A percentile compares a stretch with the other conserved stretches of the same genome.
Conservation (phyloP, 2,329 filamentous ascomycete genomes). For the Aureobasidium sp. region DNA sequence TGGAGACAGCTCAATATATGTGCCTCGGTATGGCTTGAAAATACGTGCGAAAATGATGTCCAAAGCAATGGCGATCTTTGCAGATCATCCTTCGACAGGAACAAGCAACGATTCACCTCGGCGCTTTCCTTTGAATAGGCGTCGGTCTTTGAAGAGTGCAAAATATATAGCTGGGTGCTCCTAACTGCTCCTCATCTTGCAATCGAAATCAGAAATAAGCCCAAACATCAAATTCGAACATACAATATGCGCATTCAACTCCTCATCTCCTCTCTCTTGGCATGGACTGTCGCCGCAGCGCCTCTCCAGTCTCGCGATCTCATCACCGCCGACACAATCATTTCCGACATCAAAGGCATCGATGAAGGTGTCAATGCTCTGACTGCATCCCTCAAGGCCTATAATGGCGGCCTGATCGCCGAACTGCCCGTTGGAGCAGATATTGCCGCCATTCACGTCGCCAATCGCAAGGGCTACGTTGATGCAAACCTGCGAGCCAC, state of each 20-base stretch:
- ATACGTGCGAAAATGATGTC: background rate
- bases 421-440: conserved; percentile 17
- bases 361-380: conserved; percentile 19
- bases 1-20: background rate
- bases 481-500: conserved; percentile 20
- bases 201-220: too few relatives aligned
- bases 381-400: conserved; percentile 17
- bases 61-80: background rate
- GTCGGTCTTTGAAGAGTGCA: background rate
- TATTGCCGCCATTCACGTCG: conserved; percentile 20
- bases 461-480: conserved; percentile 21
- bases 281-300: background rate
- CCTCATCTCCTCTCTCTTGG: background rate
- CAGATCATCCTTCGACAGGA: background rate
- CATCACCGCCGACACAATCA: conserved; percentile 19
- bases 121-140: background rate
- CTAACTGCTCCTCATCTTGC: background rate
- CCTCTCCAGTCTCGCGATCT: conserved; percentile 13
- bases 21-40: background rate
- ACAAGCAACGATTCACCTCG: background rate
- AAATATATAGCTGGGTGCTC: background rate
- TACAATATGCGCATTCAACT: background rate
- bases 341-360: conserved; percentile 21
- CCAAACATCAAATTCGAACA: background rate
- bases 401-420: conserved; percentile 15